Base-by-base conservation (phyloP, 75 land plant species). In the Adiantum capillusveneris region DNA sequence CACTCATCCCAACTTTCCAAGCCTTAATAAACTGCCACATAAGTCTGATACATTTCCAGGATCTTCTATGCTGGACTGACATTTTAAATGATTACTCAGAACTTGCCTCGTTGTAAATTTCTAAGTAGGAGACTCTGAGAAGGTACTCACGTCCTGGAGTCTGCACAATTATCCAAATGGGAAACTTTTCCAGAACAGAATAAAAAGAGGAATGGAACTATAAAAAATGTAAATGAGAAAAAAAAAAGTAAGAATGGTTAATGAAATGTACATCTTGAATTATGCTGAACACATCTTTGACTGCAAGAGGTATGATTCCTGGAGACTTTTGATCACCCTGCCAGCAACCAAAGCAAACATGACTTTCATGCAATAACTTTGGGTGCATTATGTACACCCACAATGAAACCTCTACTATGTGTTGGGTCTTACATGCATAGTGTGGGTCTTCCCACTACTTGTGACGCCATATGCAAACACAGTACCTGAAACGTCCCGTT, bases 261-360 rank as follows among this genome's bases (percentile, higher is more conserved):
- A 41, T 7, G 39, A 21, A 27, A 63, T 80, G 63, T 71, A 92
- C 97, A 63, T 92, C 97, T 76, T 92, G 97, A 41, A 92, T 92
- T 6, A 87, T 88, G 74, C 82, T 84, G 84, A 91, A 91, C 6
- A 91, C 97, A 68, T 90, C 96, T 72, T 84, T 84, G 29, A 92
- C 81, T 9, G 97, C 97, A 71, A 87, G 60, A 29, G 97, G 93
- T 50, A 92, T 92, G 50, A 92, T 82, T 25, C 97, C 97, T 21
- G 97, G 97, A 48, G 86, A 81, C 51, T 49, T 82, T 60, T 87
- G 86, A 74, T 92, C 97, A 62, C 93, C 97, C 97, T 92, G 75
- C 31, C 70, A 56, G 18, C 12, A 31, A 70, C 2, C 65, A 34
- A n/a, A n/a, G n/a, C n/a, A n/a, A n/a, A n/a, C n/a, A n/a, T n/a